phyloP scores from a whole-genome alignment of 495 filamentous ascomycete genomes.

The Cercophora scortea region DNA sequence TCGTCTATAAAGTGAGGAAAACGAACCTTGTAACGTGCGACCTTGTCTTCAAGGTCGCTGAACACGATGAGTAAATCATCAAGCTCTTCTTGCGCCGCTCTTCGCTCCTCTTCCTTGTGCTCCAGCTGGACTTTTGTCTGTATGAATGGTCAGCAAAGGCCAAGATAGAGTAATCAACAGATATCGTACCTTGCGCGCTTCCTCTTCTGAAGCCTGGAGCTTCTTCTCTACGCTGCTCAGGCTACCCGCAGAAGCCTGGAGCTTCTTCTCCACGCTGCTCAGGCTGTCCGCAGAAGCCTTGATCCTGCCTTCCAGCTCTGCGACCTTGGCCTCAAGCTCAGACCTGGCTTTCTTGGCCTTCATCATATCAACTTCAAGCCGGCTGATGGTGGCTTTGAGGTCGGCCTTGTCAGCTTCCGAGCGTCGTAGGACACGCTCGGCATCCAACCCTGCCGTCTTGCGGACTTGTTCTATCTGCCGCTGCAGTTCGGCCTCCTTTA shows the following conservation, averaged over 20 bases:
- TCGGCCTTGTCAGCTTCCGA: constrained; percentile 55
- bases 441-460: constrained; percentile 31
- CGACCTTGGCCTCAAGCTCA: constrained; percentile 11
- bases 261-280: constrained; percentile 3
- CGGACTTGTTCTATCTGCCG: constrained; percentile 26
- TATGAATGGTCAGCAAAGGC: constrained; percentile 1
- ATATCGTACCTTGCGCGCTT: constrained; percentile 2
- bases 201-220: constrained; percentile 3
- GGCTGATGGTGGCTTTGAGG: constrained; percentile 49
- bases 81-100: constrained; percentile 58
- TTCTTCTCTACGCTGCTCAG: constrained; percentile 4
- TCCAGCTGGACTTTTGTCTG: constrained; percentile 29
- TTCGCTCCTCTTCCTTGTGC: constrained; percentile 57
- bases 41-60: constrained; percentile 83
- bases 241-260: constrained; percentile 3
- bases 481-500: constrained; percentile 41
- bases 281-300: constrained; percentile 1
- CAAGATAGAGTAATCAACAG: neutral
- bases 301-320: constrained; percentile 8
- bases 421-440: constrained; percentile 20
- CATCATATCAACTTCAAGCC: constrained; percentile 52
- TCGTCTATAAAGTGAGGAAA: neutral
- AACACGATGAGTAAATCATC: constrained; percentile 85
- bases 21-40: constrained; percentile 69
- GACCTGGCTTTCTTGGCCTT: constrained; percentile 49